Conservation (phyloP, 345 rosid genomes). For the Camelina neglecta region DNA sequence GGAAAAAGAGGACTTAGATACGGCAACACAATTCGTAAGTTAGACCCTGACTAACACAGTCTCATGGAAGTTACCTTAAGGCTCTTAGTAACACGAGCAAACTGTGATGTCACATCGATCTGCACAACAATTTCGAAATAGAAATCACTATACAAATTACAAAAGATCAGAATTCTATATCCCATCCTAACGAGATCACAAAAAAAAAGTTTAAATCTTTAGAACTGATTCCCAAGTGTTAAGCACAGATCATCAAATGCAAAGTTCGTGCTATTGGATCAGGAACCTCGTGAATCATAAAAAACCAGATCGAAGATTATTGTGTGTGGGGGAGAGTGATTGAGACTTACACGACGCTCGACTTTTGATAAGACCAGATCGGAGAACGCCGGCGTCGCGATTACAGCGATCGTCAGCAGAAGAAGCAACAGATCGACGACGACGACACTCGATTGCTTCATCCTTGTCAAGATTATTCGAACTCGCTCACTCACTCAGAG, state of each 20-base stretch:
- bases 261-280: slow-evolving; percentile 13
- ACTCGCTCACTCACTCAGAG: slow-evolving; percentile 24
- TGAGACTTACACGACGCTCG: slow-evolving; percentile 85
- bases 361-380: slow-evolving; percentile 88
- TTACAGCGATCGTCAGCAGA: slow-evolving; percentile 47
- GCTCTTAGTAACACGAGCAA: slow-evolving; percentile 69
- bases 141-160: neutral
- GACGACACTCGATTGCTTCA: slow-evolving; percentile 49
- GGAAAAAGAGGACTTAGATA: slow-evolving; percentile 12
- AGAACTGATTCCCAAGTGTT: neutral
- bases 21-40: neutral
- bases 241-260: slow-evolving; percentile 20
- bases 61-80: slow-evolving; percentile 59
- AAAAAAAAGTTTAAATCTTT: neutral
- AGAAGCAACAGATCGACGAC: slow-evolving; percentile 55
- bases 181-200: neutral
- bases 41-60: slow-evolving; percentile 14
- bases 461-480: slow-evolving; percentile 28
- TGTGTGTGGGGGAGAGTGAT: neutral
- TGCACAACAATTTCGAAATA: slow-evolving; percentile 42
- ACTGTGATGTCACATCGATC: slow-evolving; percentile 87
- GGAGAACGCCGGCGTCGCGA: slow-evolving; percentile 67
- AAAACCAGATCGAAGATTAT: slow-evolving; percentile 30
- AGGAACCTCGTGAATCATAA: slow-evolving; percentile 17
- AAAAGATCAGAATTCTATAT: neutral